Percentiles rank a stretch among this genome's conserved stretches.
Evolutionary conservation across 129 eudicot genomes (phyloP).

Genomic region (Smallanthus sonchifolius): DNA sequence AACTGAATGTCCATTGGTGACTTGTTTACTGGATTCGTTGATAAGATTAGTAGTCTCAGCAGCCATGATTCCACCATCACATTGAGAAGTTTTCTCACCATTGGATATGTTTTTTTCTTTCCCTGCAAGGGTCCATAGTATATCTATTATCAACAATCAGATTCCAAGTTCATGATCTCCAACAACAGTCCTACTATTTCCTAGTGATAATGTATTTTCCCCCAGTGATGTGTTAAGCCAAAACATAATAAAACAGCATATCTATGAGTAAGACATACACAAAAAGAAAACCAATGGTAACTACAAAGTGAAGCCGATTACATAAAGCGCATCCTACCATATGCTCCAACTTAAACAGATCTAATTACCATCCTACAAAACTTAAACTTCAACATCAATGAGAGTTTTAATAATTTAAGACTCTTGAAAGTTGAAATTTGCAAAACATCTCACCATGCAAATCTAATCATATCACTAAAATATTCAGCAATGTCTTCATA

Average conservation of each 20-base stretch:
- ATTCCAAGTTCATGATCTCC: conserved; percentile 19
- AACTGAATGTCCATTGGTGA: conserved; percentile 6
- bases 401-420: background rate
- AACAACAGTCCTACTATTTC: conserved; percentile 18
- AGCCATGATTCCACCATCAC: conserved; percentile 24
- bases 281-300: background rate
- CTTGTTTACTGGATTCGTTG: conserved; percentile 10
- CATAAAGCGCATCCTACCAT: background rate
- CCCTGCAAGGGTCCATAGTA: conserved; percentile 42
- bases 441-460: background rate
- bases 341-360: background rate
- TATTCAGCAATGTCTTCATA: background rate
- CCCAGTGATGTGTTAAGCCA: background rate
- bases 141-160: conserved; percentile 24
- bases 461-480: background rate
- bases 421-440: background rate
- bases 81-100: conserved; percentile 17
- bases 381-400: background rate
- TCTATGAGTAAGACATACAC: background rate
- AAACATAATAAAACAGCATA: background rate
- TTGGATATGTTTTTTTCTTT: conserved; percentile 25
- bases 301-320: background rate
- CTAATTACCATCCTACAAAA: background rate
- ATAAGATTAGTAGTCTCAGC: conserved; percentile 23
- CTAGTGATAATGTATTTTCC: conserved; percentile 3